These are phyloP conservation scores for Paecilomyces sp. DNA, from an alignment of 2,329 filamentous ascomycete genomes.

Conservation along the genomic window DNA sequence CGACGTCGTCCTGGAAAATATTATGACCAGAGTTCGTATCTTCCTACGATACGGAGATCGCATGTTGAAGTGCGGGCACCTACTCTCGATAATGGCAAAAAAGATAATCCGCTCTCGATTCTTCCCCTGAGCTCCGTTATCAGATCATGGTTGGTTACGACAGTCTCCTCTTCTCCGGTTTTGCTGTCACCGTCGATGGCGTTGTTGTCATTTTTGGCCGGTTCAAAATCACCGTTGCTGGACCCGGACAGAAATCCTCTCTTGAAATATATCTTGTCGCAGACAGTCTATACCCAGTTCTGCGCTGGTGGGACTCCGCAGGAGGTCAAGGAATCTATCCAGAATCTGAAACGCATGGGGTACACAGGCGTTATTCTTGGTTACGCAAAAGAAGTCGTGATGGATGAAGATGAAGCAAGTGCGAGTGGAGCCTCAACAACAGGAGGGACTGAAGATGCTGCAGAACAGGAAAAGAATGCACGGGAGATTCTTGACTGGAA, in stretches of 20 bases:
- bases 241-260: slow-evolving; percentile 70
- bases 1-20: background rate
- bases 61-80: background rate
- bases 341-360: slow-evolving; percentile 63
- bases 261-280: slow-evolving; percentile 63
- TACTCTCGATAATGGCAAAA: background rate
- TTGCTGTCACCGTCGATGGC: slow-evolving; percentile 64
- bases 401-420: slow-evolving; percentile 43
- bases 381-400: slow-evolving; percentile 74
- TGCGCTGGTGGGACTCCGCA: slow-evolving; percentile 69
- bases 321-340: slow-evolving; percentile 62
- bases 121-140: slow-evolving; percentile 9
- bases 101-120: slow-evolving; percentile 6
- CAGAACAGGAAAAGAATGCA: background rate
- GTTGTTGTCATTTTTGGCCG: slow-evolving; percentile 61
- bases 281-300: slow-evolving; percentile 86
- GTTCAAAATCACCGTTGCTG: slow-evolving; percentile 59
- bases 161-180: slow-evolving; percentile 7
- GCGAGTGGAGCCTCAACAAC: background rate
- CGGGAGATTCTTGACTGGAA: slow-evolving; percentile 52
- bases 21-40: background rate
- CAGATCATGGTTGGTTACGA: slow-evolving; percentile 7
- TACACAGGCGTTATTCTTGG: slow-evolving; percentile 78
- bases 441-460: slow-evolving; percentile 3
- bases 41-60: background rate